Percentiles rank a stretch among this genome's conserved stretches.
Conservation (phyloP, 495 filamentous ascomycete genomes). For the Podospora bellae-mahoneyi region DNA sequence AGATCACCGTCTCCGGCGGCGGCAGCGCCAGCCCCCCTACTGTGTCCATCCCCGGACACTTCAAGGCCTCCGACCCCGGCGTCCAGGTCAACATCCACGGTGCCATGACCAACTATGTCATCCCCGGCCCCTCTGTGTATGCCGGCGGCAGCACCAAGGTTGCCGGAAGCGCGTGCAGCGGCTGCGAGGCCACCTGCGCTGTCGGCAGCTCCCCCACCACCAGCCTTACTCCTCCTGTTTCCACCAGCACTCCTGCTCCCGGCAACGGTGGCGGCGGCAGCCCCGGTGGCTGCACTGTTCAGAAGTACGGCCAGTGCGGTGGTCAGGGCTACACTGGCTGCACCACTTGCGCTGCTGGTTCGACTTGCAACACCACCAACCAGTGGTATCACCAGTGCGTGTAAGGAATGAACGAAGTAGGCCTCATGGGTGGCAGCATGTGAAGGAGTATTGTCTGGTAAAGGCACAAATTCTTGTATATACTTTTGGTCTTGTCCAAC, state of each 20-base stretch:
- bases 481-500: slow-evolving; percentile 12
- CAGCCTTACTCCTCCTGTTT: slow-evolving; percentile 19
- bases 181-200: slow-evolving; percentile 41
- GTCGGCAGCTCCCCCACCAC: slow-evolving; percentile 32
- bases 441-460: not conserved
- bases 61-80: slow-evolving; percentile 47
- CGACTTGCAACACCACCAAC: slow-evolving; percentile 25
- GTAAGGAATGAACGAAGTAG: slow-evolving; percentile 14
- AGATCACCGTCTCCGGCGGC: slow-evolving; percentile 38
- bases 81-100: slow-evolving; percentile 51
- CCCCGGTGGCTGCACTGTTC: slow-evolving; percentile 33
- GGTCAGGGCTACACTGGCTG: slow-evolving; percentile 45
- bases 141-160: slow-evolving; percentile 37
- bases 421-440: not conserved
- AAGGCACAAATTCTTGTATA: slow-evolving; percentile 16
- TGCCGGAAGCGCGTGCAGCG: slow-evolving; percentile 36
- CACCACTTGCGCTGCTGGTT: slow-evolving; percentile 36
- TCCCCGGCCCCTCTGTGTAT: slow-evolving; percentile 43
- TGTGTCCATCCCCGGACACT: slow-evolving; percentile 48
- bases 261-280: slow-evolving; percentile 23
- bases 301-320: slow-evolving; percentile 46
- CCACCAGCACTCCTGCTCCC: slow-evolving; percentile 17
- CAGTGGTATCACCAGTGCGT: slow-evolving; percentile 42
- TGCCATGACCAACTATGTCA: slow-evolving; percentile 34
- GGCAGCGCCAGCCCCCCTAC: slow-evolving; percentile 38